A percentile compares a stretch with the other conserved stretches of the same genome.
These are phyloP conservation scores for Aspergillus udagawae DNA, from an alignment of 2,329 filamentous ascomycete genomes.

Conservation along the genomic window DNA sequence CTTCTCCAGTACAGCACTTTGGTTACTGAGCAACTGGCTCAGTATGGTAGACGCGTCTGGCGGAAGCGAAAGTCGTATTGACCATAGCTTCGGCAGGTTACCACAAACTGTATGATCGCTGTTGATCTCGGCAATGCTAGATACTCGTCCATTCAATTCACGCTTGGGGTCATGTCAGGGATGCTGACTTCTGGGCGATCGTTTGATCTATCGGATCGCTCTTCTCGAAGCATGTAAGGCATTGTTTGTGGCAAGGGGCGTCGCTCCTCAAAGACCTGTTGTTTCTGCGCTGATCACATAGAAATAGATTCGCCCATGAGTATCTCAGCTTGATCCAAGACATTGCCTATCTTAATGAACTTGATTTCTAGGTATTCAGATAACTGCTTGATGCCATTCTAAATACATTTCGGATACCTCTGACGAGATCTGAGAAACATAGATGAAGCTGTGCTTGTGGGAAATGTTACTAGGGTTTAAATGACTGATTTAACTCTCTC, in stretches of 20 bases:
- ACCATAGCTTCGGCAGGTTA: not conserved
- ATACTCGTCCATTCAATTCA: not conserved
- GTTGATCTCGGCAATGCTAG: too few relatives aligned
- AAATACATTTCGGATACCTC: too few relatives aligned
- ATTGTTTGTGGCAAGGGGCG: not conserved
- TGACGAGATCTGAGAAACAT: too few relatives aligned
- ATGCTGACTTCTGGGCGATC: not conserved
- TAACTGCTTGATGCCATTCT: too few relatives aligned
- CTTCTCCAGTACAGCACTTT: not conserved
- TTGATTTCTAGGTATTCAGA: too few relatives aligned
- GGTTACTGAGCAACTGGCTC: not conserved
- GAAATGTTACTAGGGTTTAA: too few relatives aligned
- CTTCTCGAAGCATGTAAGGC: not conserved
- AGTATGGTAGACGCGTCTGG: not conserved
- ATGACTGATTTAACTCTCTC: too few relatives aligned
- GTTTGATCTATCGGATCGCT: not conserved
- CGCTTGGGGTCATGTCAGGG: not conserved
- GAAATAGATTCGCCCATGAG: not conserved
- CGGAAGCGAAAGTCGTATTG: not conserved
- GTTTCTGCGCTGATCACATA: not conserved
- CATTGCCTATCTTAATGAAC: too few relatives aligned
- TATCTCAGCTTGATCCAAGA: not conserved
- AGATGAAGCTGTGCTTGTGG: too few relatives aligned
- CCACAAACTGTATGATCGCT: not conserved
- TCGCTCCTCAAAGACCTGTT: not conserved